A percentile compares a stretch with the other conserved stretches of the same genome.
Evolutionary conservation across 2,329 filamentous ascomycete species (phyloP).

Genomic region (Biscogniauxia mediterranea): DNA sequence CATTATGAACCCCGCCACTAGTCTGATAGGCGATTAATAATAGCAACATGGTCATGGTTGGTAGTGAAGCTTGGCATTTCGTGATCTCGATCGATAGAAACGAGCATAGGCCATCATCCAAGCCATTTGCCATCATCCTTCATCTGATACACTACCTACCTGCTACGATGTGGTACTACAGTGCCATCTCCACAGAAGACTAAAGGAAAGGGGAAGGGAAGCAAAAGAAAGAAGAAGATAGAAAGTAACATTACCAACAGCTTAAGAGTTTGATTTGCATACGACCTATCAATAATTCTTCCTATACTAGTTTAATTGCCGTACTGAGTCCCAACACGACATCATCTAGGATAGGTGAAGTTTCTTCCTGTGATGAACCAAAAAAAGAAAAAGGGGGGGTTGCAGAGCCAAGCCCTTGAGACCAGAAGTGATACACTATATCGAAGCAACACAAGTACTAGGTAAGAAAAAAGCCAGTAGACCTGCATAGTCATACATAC

Average conservation of each 20-base stretch:
- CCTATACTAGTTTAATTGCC: neutral
- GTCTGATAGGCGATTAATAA: neutral
- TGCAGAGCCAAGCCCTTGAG: no score
- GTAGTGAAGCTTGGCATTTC: neutral
- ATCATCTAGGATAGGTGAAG: no score
- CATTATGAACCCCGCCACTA: neutral
- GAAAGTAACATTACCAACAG: neutral
- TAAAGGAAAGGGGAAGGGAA: neutral
- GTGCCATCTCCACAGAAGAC: neutral
- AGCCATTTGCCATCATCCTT: no score
- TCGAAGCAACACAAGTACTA: no score
- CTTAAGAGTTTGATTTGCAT: neutral
- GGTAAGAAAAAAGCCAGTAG: no score
- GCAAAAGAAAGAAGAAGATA: neutral
- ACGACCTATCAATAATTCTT: neutral
- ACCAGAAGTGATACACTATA: no score
- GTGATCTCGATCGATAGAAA: neutral
- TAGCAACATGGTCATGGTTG: neutral
- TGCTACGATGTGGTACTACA: no score
- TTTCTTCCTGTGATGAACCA: neutral
- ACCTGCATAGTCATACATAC: no score
- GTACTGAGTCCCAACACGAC: no score
- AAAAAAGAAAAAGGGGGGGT: no score
- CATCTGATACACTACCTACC: no score
- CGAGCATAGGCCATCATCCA: neutral